Conservation (phyloP, 768 basidiomycete species). For the Phaeotremella skinneri region DNA sequence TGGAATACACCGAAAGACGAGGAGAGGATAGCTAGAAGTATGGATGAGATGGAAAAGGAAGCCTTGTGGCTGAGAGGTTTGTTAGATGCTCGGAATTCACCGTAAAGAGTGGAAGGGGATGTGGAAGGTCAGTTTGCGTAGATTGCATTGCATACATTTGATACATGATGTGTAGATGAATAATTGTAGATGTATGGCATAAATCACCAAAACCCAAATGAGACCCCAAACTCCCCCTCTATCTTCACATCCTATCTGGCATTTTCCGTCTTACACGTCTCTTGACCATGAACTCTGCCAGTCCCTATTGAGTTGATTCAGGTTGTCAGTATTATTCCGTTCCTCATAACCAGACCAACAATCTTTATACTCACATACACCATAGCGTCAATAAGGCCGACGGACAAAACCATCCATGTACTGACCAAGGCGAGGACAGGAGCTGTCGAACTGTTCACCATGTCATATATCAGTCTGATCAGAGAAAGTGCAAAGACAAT, state of each 20-base stretch:
- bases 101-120: conserved; percentile 3
- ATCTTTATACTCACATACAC: conserved; percentile 45
- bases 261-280: conserved; percentile 43
- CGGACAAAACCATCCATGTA: conserved; percentile 46
- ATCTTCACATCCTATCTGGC: conserved; percentile 30
- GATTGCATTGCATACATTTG: too few relatives aligned
- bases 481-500: conserved; percentile 46
- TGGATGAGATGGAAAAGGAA: conserved; percentile 77
- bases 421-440: conserved; percentile 36
- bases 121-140: too few relatives aligned
- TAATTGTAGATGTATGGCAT: too few relatives aligned
- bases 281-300: conserved; percentile 44
- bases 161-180: too few relatives aligned
- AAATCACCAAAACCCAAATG: not conserved
- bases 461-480: conserved; percentile 47
- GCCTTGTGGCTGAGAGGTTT: conserved; percentile 66
- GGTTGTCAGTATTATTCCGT: not conserved
- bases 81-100: conserved; percentile 50
- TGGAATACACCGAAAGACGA: conserved; percentile 56
- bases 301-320: conserved; percentile 26
- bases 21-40: conserved; percentile 60
- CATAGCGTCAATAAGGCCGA: conserved; percentile 45
- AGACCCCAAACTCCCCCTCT: not conserved
- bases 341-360: not conserved
- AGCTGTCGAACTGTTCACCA: conserved; percentile 32